Conservation (phyloP, 768 basidiomycete species). For the Crucibulum laeve region DNA sequence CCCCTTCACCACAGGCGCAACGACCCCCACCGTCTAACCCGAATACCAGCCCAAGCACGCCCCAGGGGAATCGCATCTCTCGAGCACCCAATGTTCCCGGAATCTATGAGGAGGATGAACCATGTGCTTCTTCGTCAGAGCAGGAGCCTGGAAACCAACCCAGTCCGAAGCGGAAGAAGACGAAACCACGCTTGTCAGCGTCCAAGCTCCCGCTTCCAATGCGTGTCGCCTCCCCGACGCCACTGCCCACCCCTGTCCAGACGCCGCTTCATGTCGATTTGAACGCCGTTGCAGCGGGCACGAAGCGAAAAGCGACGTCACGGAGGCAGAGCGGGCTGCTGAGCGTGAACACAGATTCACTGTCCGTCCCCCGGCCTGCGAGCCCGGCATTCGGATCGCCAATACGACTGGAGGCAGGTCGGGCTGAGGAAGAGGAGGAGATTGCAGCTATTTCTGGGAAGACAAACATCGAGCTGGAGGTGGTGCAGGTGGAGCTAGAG, state of each 20-base stretch:
- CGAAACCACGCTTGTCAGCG: slow-evolving; percentile 43
- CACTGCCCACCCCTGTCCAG: slow-evolving; percentile 10
- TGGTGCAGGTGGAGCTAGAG: slow-evolving; percentile 31
- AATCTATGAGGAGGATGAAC: slow-evolving; percentile 67
- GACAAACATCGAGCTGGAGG: slow-evolving; percentile 20
- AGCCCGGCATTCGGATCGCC: slow-evolving; percentile 72
- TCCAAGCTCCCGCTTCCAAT: slow-evolving; percentile 46
- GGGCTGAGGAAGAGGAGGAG: slow-evolving; percentile 58
- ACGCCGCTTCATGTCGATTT: slow-evolving; percentile 17
- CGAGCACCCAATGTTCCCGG: slow-evolving; percentile 63
- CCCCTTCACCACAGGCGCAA: slow-evolving; percentile 43
- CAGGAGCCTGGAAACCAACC: slow-evolving; percentile 35
- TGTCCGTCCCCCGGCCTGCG: slow-evolving; percentile 48
- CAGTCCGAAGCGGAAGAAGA: slow-evolving; percentile 33
- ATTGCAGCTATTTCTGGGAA: slow-evolving; percentile 21
- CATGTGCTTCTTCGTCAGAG: slow-evolving; percentile 36
- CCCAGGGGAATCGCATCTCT: slow-evolving; percentile 53
- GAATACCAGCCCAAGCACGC: slow-evolving; percentile 32
- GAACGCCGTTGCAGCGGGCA: slow-evolving; percentile 13
- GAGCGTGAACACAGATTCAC: slow-evolving; percentile 32
- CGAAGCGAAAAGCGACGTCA: slow-evolving; percentile 35
- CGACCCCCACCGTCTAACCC: slow-evolving; percentile 36
- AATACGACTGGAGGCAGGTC: slow-evolving; percentile 47
- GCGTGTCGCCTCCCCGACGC: slow-evolving; percentile 35
- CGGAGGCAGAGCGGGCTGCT: slow-evolving; percentile 55